phyloP scores from a whole-genome alignment of 2,329 filamentous ascomycete species.

The Claviceps sp. region DNA sequence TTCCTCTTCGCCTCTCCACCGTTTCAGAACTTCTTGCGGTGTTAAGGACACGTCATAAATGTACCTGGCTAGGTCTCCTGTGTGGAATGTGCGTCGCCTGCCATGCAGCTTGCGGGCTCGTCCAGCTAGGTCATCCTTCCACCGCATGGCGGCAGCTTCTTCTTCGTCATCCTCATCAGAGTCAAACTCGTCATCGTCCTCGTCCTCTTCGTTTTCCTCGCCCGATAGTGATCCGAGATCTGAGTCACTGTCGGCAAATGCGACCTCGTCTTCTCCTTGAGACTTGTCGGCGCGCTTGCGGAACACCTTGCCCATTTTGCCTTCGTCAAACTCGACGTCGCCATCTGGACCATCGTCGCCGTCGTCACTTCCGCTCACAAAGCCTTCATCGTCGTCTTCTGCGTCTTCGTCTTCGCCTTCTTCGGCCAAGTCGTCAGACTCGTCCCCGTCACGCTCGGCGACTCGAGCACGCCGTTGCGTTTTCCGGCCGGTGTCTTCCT shows the following conservation, averaged over 20 bases:
- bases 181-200: constrained; percentile 25
- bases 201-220: constrained; percentile 29
- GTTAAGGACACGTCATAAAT: constrained; percentile 78
- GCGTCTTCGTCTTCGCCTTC: constrained; percentile 25
- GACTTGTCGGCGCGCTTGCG: constrained; percentile 37
- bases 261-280: constrained; percentile 55
- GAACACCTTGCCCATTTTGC: constrained; percentile 49
- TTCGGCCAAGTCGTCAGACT: constrained; percentile 28
- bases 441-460: constrained; percentile 46
- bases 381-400: constrained; percentile 28
- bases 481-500: constrained; percentile 48
- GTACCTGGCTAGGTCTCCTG: constrained; percentile 69
- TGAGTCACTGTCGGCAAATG: constrained; percentile 93
- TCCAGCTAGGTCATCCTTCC: constrained; percentile 78
- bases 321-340: constrained; percentile 44
- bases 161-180: constrained; percentile 42
- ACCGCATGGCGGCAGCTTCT: constrained; percentile 60
- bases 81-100: constrained; percentile 58
- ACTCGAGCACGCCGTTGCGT: constrained; percentile 44
- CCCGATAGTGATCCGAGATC: constrained; percentile 79
- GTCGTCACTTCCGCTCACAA: constrained; percentile 39
- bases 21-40: constrained; percentile 59
- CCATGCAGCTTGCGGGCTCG: constrained; percentile 61
- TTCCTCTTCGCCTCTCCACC: constrained; percentile 60
- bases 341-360: constrained; percentile 32